These are phyloP conservation scores for Colletotrichum gloeosporioides DNA, from an alignment of 2,329 filamentous ascomycete genomes.

Conservation along the genomic window DNA sequence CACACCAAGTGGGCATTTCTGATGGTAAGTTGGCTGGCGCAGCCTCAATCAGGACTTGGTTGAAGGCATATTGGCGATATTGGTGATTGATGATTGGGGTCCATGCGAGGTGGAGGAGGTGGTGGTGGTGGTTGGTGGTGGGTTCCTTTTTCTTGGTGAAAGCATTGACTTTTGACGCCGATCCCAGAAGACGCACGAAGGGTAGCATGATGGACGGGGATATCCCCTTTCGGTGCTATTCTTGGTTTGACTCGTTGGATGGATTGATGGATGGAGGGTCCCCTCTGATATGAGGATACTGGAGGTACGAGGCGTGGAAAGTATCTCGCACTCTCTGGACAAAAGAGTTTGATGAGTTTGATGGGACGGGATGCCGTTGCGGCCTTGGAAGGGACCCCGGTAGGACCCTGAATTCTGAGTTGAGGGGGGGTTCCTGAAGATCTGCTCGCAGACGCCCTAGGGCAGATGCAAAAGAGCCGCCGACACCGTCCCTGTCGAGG, in stretches of 20 bases:
- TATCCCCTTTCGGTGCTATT: neutral
- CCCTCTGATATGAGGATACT: slow-evolving; percentile 8
- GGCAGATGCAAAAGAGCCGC: neutral
- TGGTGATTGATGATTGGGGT: neutral
- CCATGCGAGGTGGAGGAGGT: neutral
- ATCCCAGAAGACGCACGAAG: neutral
- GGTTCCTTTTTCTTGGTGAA: neutral
- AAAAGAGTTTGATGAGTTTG: neutral
- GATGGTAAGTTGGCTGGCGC: neutral
- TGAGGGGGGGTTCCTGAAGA: neutral
- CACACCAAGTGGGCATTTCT: neutral
- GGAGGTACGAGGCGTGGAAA: neutral
- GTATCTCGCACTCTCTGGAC: neutral
- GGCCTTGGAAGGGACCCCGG: neutral
- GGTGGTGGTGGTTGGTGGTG: neutral
- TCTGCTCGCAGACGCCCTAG: neutral
- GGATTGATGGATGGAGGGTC: neutral
- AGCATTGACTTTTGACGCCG: neutral
- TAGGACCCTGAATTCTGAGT: slow-evolving; percentile 1
- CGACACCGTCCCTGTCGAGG: neutral
- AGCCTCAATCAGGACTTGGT: neutral
- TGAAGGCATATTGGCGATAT: neutral
- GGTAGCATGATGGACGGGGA: neutral
- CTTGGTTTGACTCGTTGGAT: neutral
- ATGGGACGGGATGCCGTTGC: neutral